Conservation (phyloP, 306 rosid species). For the Aeschynomene evenia region DNA sequence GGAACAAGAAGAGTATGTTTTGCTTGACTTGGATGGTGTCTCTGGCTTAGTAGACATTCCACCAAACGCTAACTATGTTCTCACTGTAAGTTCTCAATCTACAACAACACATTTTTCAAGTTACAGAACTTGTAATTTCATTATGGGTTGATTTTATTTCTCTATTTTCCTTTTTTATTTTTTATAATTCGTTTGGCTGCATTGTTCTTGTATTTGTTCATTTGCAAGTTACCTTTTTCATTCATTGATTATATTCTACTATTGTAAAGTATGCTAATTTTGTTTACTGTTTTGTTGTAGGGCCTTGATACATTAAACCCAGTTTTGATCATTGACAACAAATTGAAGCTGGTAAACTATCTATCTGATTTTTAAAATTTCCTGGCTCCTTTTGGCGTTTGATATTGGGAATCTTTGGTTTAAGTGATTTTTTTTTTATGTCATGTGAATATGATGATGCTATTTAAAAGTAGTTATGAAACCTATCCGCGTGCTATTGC, state of each 20-base stretch:
- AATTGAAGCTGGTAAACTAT: constrained; percentile 63
- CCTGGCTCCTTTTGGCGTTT: not conserved
- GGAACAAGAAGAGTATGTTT: constrained; percentile 67
- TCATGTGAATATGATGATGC: constrained; percentile 9
- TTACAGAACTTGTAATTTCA: constrained; percentile 9
- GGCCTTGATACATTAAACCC: constrained; percentile 82
- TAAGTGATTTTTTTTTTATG: constrained; percentile 2
- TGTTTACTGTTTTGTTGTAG: constrained; percentile 40
- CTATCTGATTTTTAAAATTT: constrained; percentile 9
- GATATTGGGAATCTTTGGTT: not conserved
- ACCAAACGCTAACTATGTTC: constrained; percentile 69
- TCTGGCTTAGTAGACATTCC: constrained; percentile 52
- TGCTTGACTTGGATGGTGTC: constrained; percentile 65
- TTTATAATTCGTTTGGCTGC: not conserved
- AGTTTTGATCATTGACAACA: constrained; percentile 58
- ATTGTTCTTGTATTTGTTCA: not conserved
- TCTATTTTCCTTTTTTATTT: not conserved
- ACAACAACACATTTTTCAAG: not conserved
- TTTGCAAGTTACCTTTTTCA: not conserved
- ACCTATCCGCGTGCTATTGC: not conserved
- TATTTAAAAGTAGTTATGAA: not conserved
- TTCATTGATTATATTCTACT: not conserved
- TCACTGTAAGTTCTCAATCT: constrained; percentile 47
- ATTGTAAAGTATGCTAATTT: constrained; percentile 16
- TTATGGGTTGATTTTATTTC: not conserved